These are phyloP conservation scores for Linnemannia schmuckeri DNA, from an alignment of 192 early-diverging fungal genomes.

Conservation along the genomic window DNA sequence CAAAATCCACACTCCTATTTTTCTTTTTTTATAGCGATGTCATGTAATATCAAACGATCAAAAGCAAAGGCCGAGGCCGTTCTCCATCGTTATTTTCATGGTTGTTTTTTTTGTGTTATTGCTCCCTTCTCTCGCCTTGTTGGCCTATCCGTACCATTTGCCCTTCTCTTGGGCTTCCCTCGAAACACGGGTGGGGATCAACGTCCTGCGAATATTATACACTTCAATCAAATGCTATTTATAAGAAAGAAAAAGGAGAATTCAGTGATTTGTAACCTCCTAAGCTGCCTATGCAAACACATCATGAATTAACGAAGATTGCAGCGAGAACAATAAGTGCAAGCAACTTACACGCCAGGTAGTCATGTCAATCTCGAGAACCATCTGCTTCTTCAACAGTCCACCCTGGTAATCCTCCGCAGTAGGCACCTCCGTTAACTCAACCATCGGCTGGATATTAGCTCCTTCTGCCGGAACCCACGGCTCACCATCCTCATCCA, in stretches of 20 bases:
- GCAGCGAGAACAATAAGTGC: neutral
- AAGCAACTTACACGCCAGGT: conserved; percentile 73
- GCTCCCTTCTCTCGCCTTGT: neutral
- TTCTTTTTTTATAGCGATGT: no score
- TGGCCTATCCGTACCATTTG: conserved; percentile 60
- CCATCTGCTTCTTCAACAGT: conserved; percentile 82
- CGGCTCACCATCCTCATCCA: conserved; percentile 28
- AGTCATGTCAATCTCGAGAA: conserved; percentile 77
- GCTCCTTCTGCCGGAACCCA: conserved; percentile 24
- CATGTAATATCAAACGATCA: no score
- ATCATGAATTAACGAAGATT: neutral
- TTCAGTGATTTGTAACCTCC: neutral
- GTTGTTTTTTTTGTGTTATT: no score
- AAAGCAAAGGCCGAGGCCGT: neutral
- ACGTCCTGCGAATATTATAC: conserved; percentile 69
- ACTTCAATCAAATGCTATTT: conserved; percentile 74
- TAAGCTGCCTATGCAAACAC: neutral
- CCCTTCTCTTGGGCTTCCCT: conserved; percentile 39
- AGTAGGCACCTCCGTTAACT: conserved; percentile 75
- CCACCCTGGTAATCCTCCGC: conserved; percentile 74
- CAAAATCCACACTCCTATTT: no score
- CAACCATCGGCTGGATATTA: conserved; percentile 56
- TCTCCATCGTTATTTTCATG: neutral
- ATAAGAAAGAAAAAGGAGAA: neutral
- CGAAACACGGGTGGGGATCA: conserved; percentile 72